Evolutionary conservation across 192 early-diverging fungal genomes (phyloP).

Genomic region (Borealophlyctis nickersoniae): DNA sequence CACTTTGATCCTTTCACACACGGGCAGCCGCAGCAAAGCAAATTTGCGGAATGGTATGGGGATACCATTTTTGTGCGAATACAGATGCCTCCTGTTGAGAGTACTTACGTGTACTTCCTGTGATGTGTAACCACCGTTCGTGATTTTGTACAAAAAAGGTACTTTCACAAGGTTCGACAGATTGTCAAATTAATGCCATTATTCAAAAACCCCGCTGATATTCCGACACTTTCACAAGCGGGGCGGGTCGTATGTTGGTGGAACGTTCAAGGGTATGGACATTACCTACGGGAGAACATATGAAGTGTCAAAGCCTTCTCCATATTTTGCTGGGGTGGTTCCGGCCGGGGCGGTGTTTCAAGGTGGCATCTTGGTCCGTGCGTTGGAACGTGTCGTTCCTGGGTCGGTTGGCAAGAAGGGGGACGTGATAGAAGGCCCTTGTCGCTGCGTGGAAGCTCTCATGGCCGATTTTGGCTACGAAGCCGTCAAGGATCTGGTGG

Average conservation of each 20-base stretch:
- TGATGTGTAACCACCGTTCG: too few species aligned
- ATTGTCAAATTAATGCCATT: too few species aligned
- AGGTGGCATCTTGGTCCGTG: background rate
- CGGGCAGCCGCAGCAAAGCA: background rate
- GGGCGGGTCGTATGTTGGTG: background rate
- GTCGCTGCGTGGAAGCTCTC: background rate
- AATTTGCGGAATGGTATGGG: background rate
- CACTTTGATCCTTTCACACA: background rate
- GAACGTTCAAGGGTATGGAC: background rate
- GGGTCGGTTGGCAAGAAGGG: too few species aligned
- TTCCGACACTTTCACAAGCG: background rate
- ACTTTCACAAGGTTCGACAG: too few species aligned
- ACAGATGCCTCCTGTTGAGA: too few species aligned
- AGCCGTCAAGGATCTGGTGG: background rate
- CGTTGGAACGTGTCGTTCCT: background rate
- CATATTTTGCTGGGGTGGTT: background rate
- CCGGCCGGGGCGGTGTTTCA: background rate
- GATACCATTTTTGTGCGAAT: too few species aligned
- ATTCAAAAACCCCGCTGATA: background rate
- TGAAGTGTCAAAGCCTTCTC: background rate
- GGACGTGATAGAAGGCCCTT: background rate
- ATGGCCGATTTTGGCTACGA: too few species aligned
- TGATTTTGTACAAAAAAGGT: too few species aligned
- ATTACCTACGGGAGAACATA: background rate
- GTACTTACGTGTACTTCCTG: too few species aligned